Base-by-base conservation (phyloP, 2,329 filamentous ascomycete genomes). In the Cladosporium sp. region DNA sequence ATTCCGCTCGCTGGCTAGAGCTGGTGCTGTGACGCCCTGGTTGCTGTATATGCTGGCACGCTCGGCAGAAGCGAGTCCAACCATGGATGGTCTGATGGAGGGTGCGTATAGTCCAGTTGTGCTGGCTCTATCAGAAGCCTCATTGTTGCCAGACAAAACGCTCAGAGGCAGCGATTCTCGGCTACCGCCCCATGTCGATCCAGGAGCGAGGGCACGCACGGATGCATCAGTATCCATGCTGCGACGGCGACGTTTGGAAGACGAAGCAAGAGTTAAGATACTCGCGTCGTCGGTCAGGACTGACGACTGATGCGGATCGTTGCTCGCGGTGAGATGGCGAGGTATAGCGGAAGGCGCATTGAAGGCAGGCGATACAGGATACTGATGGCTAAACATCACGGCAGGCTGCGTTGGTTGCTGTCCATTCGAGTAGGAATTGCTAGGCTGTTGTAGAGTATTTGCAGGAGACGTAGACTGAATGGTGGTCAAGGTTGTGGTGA, bases 211-310 rank as follows among this genome's bases (percentile, higher is more conserved):
- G 2, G 92, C 92, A 52, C 92, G 89, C 46, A 95, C 91, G 0
- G 91, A 94, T 5, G 92, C 92, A 75, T 95, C 91, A 0, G 92
- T 95, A 76, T 95, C 92, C 78, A 94, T 88, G 33, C 91, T 93
- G 67, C 91, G 86, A 58, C 91, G 86, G 40, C 92, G 88, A 44
- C 89, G 87, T 79, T 94, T 92, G 69, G 89, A 92, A 0, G 91
- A 93, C 4, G 91, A 94, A 2, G 92, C 92, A 16, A 96, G 83
- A 0, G 92, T 96, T 67, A 96, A 80, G 70, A 96, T 93, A 29
- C 91, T 94, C 26, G 92, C 92, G 75, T 96, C 92, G 76, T 96
- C 92, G 1, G 90, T 92, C 37, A 94, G 81, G 6, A 94, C 84
- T 62, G 91, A 91, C n/a, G 85, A 86, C 60, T 84, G 86, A 77